Percentiles rank a stretch among this genome's conserved stretches.
These are phyloP conservation scores for Pythium plurisporium DNA, from an alignment of 352 stramenopile genomes.

Conservation along the genomic window DNA sequence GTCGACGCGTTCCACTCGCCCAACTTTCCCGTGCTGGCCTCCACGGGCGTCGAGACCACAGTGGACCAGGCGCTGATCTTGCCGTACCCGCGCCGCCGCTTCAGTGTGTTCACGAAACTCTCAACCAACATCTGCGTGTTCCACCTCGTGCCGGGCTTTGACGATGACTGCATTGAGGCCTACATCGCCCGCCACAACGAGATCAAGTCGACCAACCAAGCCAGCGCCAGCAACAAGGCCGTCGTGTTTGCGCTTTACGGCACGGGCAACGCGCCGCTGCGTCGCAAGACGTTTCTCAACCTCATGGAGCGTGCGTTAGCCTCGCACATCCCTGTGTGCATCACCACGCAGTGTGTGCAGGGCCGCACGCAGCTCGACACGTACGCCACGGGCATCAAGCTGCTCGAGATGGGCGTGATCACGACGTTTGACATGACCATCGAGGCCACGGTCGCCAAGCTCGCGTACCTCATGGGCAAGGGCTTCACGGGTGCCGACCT, in stretches of 20 bases:
- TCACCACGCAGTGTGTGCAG: conserved; percentile 93
- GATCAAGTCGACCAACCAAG: conserved; percentile 22
- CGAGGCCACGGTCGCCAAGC: conserved; percentile 92
- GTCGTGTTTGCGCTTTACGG: conserved; percentile 95
- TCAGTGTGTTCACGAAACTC: conserved; percentile 88
- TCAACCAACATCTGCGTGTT: conserved; percentile 92
- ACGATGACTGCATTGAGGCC: conserved; percentile 80
- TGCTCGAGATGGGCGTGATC: conserved; percentile 92
- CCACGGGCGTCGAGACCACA: conserved; percentile 91
- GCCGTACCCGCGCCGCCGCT: conserved; percentile 82
- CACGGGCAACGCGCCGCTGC: conserved; percentile 92
- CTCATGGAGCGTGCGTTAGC: conserved; percentile 79
- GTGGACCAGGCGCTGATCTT: conserved; percentile 89
- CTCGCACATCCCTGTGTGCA: conserved; percentile 87
- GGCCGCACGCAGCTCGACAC: conserved; percentile 90
- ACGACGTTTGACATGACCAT: conserved; percentile 95
- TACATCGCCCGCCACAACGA: conserved; percentile 69
- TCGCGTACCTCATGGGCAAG: conserved; percentile 94
- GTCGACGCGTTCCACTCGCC: conserved; percentile 95
- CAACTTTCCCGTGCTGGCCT: conserved; percentile 93
- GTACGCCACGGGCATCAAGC: conserved; percentile 90
- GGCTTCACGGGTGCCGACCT: conserved; percentile 55
- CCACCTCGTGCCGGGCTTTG: conserved; percentile 86
- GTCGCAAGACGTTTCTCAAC: conserved; percentile 86
- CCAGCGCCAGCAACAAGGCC: conserved; percentile 28